Conservation (phyloP, 129 eudicot species). For the Saussurea involucrata region DNA sequence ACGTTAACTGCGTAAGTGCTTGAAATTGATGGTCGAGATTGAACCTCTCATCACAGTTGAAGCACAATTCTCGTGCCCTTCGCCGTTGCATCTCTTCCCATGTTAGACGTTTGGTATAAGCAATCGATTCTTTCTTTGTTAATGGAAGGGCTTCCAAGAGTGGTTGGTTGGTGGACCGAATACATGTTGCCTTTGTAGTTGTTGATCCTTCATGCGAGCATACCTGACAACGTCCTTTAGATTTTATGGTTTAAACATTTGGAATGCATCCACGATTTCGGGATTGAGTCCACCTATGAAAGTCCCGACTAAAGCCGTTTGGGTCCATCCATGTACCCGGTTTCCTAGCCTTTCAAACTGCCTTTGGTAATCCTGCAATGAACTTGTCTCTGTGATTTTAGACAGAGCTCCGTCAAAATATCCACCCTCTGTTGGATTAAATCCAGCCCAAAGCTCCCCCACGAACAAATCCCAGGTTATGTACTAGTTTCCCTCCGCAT, state of each 20-base stretch:
- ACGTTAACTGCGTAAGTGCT: too few relatives aligned
- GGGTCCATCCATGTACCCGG: neutral
- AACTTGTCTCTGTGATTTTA: too few relatives aligned
- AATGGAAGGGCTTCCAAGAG: too few relatives aligned
- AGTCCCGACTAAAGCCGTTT: neutral
- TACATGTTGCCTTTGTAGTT: neutral
- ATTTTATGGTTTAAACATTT: neutral
- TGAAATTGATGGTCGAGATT: too few relatives aligned
- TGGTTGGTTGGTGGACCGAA: too few relatives aligned
- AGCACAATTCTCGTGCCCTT: too few relatives aligned
- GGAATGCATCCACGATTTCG: neutral
- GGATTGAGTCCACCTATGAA: neutral
- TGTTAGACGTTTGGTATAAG: too few relatives aligned
- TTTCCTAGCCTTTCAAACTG: neutral
- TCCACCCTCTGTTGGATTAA: neutral
- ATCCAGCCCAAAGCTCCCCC: neutral
- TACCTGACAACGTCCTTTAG: neutral
- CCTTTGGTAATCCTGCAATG: too few relatives aligned
- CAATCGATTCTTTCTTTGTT: too few relatives aligned
- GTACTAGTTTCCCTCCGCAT: neutral
- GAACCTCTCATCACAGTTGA: too few relatives aligned
- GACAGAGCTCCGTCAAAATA: too few relatives aligned
- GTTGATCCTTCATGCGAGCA: neutral
- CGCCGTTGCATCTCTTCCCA: too few relatives aligned
- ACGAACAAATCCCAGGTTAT: neutral